Evolutionary conservation across 139 green algal genomes (phyloP), one percentile per base, ranked within the genome.

Genomic region (Chlamydomonas sphaeroides): DNA sequence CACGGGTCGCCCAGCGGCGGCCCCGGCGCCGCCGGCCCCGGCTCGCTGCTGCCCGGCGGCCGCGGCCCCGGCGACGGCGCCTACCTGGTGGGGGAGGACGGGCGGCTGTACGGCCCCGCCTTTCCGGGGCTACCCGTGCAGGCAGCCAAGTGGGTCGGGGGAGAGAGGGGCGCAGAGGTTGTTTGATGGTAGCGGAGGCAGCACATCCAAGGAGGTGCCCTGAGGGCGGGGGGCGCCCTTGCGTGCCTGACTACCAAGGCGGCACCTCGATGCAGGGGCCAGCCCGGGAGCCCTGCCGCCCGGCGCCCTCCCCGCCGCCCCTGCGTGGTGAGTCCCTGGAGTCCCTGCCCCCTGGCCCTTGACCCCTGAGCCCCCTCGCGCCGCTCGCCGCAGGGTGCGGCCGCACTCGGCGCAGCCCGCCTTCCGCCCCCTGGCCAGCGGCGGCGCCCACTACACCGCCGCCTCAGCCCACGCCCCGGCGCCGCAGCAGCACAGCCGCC

Each of bases 71-170:
- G n/a, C 23, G n/a, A 56, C 28, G 77, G 77, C 48, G 77, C 65
- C 65, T 42, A 76, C 41, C 36, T 84, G 65, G 26, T 84, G 17
- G 77, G 77, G 1, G 77, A 84, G 25, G 77, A 84, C 65, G 63
- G 72, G 48, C n/a, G 42, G 5, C 36, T 76, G 48, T 84, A 84
- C 65, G 77, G 77, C 36, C 61, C 65, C 26, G 21, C 65, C 15
- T 84, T 57, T 36, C 77, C 77, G 0, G 77, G 65, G 17, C 67
- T 65, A 7, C 77, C 77, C 10, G 15, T 75, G 14, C 35, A 66
- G 1, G 6, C 21, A 14, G 4, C 48, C 49, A 74, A 41, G 77
- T 83, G 35, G 10, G 76, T n/a, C n/a, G n/a, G n/a, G n/a, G n/a
- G n/a, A n/a, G n/a, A n/a, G n/a, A n/a, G n/a, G n/a, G n/a, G n/a